Conservation (phyloP, 225 moss, liverwort and hornwort genomes). For the Thuidium tamariscinum region DNA sequence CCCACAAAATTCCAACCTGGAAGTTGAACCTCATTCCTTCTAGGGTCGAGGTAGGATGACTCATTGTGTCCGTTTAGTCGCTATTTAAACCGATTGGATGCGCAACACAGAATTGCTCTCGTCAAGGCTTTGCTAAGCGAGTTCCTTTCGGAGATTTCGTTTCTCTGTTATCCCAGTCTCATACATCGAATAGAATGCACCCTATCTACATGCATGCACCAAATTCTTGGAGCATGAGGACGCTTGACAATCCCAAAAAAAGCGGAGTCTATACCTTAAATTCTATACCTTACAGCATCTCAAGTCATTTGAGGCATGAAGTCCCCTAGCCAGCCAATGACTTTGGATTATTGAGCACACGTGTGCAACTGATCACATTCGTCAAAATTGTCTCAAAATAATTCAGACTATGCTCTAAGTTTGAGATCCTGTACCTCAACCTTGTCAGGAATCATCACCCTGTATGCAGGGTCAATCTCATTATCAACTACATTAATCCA, state of each 20-base stretch:
- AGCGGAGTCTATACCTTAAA: too few relatives aligned
- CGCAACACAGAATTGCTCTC: neutral
- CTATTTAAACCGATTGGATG: too few relatives aligned
- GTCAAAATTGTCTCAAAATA: conserved; percentile 9
- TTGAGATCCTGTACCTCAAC: neutral
- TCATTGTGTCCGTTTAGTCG: too few relatives aligned
- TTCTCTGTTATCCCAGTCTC: neutral
- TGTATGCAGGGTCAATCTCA: neutral
- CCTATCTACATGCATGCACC: neutral
- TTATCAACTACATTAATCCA: neutral
- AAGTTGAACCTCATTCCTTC: too few relatives aligned
- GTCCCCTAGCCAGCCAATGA: neutral
- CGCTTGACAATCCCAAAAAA: neutral
- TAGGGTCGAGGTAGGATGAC: too few relatives aligned
- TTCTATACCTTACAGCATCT: neutral
- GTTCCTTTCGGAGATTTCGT: neutral
- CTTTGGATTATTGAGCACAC: neutral
- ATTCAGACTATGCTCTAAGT: neutral
- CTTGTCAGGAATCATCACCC: neutral
- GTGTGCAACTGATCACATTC: neutral
- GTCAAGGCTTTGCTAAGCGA: neutral
- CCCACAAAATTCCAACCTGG: too few relatives aligned
- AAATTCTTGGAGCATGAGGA: neutral
- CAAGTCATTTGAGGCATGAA: neutral
- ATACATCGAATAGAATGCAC: neutral